Evolutionary conservation across 306 rosid genomes (phyloP), one percentile per base, ranked within the genome.

Genomic region (Potentilla sterilis): DNA sequence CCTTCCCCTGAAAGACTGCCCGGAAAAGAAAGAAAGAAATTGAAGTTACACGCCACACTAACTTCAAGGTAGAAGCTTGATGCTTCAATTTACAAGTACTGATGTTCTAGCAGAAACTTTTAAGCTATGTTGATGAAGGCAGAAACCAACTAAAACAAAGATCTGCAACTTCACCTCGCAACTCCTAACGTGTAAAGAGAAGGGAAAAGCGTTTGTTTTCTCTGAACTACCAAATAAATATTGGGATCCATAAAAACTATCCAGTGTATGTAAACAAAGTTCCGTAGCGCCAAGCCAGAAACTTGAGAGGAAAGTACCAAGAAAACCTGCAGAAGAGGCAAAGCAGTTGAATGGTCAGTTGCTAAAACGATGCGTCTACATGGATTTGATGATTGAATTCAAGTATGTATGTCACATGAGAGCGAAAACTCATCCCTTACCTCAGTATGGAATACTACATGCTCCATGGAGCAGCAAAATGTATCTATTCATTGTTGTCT

Each of bases 91-190:
- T 75, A 74, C 78, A 78, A 58, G 69, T 40, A 75, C 62, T 77
- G 35, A 64, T 72, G 71, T 47, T 42, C 47, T 47, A 42, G 58
- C 59, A 42, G 61, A 75, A 67, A 64, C 77, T 52, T 59, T 62
- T 24, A 49, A 78, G 65, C 52, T 48, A 58, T 37, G 72, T 43
- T 63, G 64, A 78, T 76, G 81, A 85, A 78, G 65, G 88, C 86
- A 86, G 86, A 87, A 74, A 77, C 85, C 0, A 84, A 67, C 79
- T 77, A 77, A 74, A 87, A 82, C 51, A 75, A 76, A 80, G 79
- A 73, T 77, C 93, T 80, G 84, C 89, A 54, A 78, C 70, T 74
- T 77, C 79, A 78, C 83, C 82, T 76, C 70, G 28, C 28, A 8
- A 80, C 76, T 88, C 80, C 82, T 41, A 22, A 16, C 6, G 71